Percentiles rank a stretch among this genome's conserved stretches.
These are phyloP conservation scores for Kurtzmaniella natalensis DNA, from an alignment of 1,139 yeast genomes.

Conservation along the genomic window DNA sequence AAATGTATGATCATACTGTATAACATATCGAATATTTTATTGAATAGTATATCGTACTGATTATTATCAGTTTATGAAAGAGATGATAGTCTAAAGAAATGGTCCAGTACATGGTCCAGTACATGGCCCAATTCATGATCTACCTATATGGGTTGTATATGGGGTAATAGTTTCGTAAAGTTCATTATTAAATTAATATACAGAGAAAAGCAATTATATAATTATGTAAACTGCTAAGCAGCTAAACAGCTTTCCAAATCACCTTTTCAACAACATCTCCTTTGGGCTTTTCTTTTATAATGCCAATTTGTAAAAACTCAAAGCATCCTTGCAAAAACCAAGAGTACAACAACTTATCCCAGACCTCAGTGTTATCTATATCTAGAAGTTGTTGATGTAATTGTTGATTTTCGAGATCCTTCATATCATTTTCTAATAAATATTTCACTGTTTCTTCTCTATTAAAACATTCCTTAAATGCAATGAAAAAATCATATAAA, in stretches of 20 bases:
- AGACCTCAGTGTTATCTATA: conserved; percentile 23
- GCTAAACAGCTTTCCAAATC: conserved; percentile 37
- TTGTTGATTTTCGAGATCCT: conserved; percentile 11
- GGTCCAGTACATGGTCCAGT: no score
- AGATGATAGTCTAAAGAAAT: no score
- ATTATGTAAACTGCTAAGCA: no score
- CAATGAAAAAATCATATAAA: conserved; percentile 70
- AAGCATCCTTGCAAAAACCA: conserved; percentile 44
- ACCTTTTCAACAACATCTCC: conserved; percentile 44
- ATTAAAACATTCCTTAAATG: conserved; percentile 58
- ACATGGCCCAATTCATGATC: no score
- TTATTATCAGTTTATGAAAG: no score
- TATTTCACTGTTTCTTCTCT: conserved; percentile 30
- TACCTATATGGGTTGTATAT: no score
- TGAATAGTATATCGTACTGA: no score
- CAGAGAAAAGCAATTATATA: no score
- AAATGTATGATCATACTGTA: no score
- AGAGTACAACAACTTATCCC: conserved; percentile 40
- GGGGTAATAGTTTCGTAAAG: no score
- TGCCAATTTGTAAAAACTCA: conserved; percentile 38
- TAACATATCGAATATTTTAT: no score
- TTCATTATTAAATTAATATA: no score
- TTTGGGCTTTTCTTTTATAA: conserved; percentile 39
- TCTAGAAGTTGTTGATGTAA: conserved; percentile 12
- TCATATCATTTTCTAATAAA: conserved; percentile 18